Percentiles rank a stretch among this genome's conserved stretches.
phyloP scores from a whole-genome alignment of 139 green algal genomes.

The Nannochloris sp. region DNA sequence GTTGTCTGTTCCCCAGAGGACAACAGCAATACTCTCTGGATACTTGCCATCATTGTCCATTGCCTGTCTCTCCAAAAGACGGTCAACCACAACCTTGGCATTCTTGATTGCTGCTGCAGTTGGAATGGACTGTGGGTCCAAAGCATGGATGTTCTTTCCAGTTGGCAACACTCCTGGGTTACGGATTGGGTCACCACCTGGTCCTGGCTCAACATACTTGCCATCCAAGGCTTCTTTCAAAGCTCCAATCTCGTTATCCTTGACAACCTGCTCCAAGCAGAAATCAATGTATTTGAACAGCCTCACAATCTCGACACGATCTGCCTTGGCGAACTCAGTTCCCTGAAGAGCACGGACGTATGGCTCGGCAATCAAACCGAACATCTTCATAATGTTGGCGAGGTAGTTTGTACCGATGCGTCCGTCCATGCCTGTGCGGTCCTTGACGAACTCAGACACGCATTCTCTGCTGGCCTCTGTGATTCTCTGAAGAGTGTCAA shows the following conservation, averaged over 20 bases:
- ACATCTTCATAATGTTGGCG: slow-evolving; percentile 13
- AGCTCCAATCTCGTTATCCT: slow-evolving; percentile 97
- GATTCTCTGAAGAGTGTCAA: slow-evolving; percentile 55
- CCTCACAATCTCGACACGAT: slow-evolving; percentile 68
- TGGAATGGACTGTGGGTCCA: slow-evolving; percentile 96
- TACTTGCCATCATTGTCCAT: slow-evolving; percentile 84
- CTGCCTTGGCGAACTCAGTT: slow-evolving; percentile 65
- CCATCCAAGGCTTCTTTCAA: slow-evolving; percentile 76
- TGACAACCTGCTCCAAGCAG: slow-evolving; percentile 92
- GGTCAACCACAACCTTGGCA: slow-evolving; percentile 78
- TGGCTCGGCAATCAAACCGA: slow-evolving; percentile 52
- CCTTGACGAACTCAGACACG: slow-evolving; percentile 83
- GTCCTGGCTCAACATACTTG: slow-evolving; percentile 88
- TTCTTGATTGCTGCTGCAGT: slow-evolving; percentile 76
- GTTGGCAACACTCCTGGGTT: slow-evolving; percentile 96
- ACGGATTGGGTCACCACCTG: slow-evolving; percentile 96
- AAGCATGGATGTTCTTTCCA: slow-evolving; percentile 99
- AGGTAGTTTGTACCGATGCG: slow-evolving; percentile 29
- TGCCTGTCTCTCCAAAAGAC: slow-evolving; percentile 85
- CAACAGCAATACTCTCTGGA: slow-evolving; percentile 93
- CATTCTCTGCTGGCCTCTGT: slow-evolving; percentile 62
- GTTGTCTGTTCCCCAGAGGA: slow-evolving; percentile 99
- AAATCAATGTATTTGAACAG: slow-evolving; percentile 94
- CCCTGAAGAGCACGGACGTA: slow-evolving; percentile 45
- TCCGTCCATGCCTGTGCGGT: slow-evolving; percentile 60